Base-by-base conservation (phyloP, 306 rosid genomes). In the Begonia loranthoides region DNA sequence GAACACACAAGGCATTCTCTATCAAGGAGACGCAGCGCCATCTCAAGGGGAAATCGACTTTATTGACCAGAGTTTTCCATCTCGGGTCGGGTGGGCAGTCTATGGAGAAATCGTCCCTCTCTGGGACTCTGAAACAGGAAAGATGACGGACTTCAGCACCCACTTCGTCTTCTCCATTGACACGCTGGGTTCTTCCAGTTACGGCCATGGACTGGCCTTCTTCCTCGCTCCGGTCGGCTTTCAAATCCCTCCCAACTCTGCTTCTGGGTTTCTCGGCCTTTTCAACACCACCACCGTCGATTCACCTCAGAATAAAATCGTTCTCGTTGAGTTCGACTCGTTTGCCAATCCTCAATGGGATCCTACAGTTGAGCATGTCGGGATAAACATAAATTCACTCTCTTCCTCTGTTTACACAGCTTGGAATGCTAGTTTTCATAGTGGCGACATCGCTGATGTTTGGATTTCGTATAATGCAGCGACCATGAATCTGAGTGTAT, bases 351-450 rank as follows among this genome's bases (percentile, higher is more conserved):
- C 8, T 15, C 24, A 41, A 10, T 55, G 59, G 49, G 59, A 55
- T 55, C 59, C 59, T 41, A 9, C 2, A 15, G 9, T 41, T 15
- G 49, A 16, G 45, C 59, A 55, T 55, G 59, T 55, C n/a, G 59
- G 59, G 12, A 55, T 55, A n/a, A 55, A 55, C 12, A 6, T 6
- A 12, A 55, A 55, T 12, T 55, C 59, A 5, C 12, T 55, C 17
- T 7, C 9, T 39, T 55, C 59, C 14, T 17, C 49, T 17, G 45
- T 11, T 55, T 17, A 41, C 49, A 55, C 59, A 0, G 11, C 34
- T 21, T 55, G 59, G 59, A 55, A 55, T 13, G 59, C 14, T 11
- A 55, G 49, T 34, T 55, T 55, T 12, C 59, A 55, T 12, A 55
- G 36, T 41, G 33, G 48, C 9, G 59, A 55, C 36, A n/a, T 9